A percentile compares a stretch with the other conserved stretches of the same genome.
These are phyloP conservation scores for Phallus indusiatus DNA, from an alignment of 768 basidiomycete species.

Conservation along the genomic window DNA sequence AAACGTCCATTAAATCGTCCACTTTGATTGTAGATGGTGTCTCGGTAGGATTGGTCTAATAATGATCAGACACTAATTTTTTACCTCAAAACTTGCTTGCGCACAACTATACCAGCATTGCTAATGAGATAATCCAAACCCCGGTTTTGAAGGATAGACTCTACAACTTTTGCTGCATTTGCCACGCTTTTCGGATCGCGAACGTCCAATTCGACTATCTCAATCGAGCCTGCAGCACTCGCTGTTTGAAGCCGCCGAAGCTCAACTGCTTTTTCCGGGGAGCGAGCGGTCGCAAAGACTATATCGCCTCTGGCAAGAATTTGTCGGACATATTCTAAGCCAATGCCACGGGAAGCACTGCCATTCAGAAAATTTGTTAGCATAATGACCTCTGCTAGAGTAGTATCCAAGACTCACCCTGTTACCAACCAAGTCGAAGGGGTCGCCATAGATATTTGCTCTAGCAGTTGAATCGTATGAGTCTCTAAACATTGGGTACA, in stretches of 20 bases:
- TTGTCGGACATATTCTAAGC: conserved; percentile 14
- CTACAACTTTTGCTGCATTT: conserved; percentile 16
- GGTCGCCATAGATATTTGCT: neutral
- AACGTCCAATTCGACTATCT: conserved; percentile 26
- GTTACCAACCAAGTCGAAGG: conserved; percentile 11
- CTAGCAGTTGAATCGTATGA: no score
- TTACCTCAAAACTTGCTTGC: conserved; percentile 7
- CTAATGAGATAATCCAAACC: conserved; percentile 32
- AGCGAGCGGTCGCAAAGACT: conserved; percentile 19
- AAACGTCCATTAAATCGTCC: conserved; percentile 15
- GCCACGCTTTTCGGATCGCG: conserved; percentile 19
- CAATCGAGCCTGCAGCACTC: conserved; percentile 20
- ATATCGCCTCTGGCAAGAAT: conserved; percentile 12
- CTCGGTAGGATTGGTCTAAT: conserved; percentile 12
- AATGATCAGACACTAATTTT: no score
- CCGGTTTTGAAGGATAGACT: conserved; percentile 17
- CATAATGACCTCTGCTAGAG: neutral
- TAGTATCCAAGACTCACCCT: conserved; percentile 2
- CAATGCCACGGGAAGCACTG: conserved; percentile 16
- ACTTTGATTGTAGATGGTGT: conserved; percentile 17
- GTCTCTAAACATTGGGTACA: no score
- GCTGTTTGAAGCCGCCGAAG: conserved; percentile 12
- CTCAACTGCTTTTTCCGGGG: conserved; percentile 13
- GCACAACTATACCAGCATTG: conserved; percentile 27
- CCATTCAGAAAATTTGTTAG: neutral